phyloP scores from a whole-genome alignment of 2,329 filamentous ascomycete species.

The Allantophomopsis lycopodina region DNA sequence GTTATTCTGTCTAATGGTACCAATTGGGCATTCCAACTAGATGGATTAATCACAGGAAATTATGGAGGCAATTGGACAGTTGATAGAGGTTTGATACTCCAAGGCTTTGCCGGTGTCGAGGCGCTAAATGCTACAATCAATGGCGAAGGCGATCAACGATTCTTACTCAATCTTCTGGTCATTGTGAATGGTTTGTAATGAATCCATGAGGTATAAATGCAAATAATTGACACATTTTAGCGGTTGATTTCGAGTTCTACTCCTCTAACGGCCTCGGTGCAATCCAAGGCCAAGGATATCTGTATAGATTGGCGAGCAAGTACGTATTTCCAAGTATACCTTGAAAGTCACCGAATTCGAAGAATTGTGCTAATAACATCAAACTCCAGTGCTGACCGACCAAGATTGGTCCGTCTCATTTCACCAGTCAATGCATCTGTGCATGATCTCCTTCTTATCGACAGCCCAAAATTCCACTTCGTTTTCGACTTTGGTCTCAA shows the following conservation, averaged over 20 bases:
- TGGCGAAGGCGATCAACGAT: constrained; percentile 18
- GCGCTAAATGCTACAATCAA: constrained; percentile 18
- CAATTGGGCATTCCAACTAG: constrained; percentile 20
- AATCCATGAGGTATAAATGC: neutral
- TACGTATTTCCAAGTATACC: constrained; percentile 4
- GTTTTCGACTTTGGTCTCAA: constrained; percentile 21
- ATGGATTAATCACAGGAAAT: constrained; percentile 19
- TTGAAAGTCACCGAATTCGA: neutral
- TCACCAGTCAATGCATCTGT: constrained; percentile 11
- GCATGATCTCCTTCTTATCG: constrained; percentile 19
- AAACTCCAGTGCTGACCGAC: constrained; percentile 6
- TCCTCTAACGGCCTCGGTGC: constrained; percentile 19
- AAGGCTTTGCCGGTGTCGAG: constrained; percentile 15
- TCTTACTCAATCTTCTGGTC: constrained; percentile 16
- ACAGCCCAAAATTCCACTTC: constrained; percentile 22
- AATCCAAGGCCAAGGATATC: constrained; percentile 21
- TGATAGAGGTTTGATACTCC: constrained; percentile 16
- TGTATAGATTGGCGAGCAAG: constrained; percentile 17
- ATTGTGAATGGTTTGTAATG: constrained; percentile 16
- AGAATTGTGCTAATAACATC: neutral
- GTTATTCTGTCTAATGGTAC: constrained; percentile 17
- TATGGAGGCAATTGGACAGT: constrained; percentile 17
- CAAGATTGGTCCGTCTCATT: constrained; percentile 13
- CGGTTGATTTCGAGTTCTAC: constrained; percentile 21
- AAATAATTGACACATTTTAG: constrained; percentile 4